Conservation (phyloP, 345 rosid species). For the Citrus inodora region DNA sequence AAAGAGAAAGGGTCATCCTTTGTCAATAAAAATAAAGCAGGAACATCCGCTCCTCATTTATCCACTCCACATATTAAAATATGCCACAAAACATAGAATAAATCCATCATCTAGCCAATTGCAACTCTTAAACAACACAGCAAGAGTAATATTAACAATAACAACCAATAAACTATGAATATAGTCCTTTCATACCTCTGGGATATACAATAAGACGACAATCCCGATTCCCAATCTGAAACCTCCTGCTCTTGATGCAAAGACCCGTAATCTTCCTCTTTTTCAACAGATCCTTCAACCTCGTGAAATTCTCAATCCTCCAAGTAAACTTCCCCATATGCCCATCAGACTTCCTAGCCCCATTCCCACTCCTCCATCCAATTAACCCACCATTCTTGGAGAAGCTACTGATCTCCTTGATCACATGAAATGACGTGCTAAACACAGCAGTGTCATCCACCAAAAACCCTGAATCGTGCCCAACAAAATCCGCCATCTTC, state of each 20-base stretch:
- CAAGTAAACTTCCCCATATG: conserved; percentile 86
- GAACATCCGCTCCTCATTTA: neutral
- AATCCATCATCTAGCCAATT: neutral
- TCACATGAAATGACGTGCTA: conserved; percentile 91
- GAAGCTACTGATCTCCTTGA: conserved; percentile 79
- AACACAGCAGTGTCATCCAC: conserved; percentile 85
- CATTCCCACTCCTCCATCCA: conserved; percentile 62
- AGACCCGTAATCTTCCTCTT: conserved; percentile 98
- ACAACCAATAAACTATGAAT: neutral
- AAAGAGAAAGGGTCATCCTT: conserved; percentile 4
- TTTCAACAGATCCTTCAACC: conserved; percentile 89
- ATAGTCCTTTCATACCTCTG: conserved; percentile 61
- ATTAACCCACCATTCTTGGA: conserved; percentile 54
- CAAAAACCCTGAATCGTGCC: conserved; percentile 68
- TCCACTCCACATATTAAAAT: neutral
- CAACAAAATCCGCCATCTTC: conserved; percentile 89
- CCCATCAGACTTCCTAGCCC: conserved; percentile 81
- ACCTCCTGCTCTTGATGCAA: conserved; percentile 95
- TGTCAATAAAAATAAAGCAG: neutral
- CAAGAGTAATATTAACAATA: neutral
- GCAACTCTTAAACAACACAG: neutral
- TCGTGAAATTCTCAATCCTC: conserved; percentile 91
- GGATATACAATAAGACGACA: conserved; percentile 99
- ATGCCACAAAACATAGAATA: neutral
- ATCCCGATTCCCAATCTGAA: conserved; percentile 98